Conservation (phyloP, 1,284 basidiomycete genomes). For the Rhizoctonia solani region DNA sequence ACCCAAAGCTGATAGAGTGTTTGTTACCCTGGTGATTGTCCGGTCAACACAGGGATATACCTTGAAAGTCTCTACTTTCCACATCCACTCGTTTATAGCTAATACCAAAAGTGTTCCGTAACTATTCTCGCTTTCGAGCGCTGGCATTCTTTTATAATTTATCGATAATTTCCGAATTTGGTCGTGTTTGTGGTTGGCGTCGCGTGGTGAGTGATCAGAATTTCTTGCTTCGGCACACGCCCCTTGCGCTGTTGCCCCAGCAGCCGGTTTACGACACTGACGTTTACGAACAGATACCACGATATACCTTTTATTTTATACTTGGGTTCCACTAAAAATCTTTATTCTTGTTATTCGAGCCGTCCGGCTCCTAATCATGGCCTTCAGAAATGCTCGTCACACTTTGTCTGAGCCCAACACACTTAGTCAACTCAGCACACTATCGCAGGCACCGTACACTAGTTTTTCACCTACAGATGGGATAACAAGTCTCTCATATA, state of each 20-base stretch:
- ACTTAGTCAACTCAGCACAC: background rate
- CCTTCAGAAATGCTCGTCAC: background rate
- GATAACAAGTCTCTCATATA: background rate
- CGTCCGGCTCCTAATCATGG: constrained; percentile 7
- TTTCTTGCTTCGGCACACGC: constrained; percentile 31
- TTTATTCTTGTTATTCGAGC: background rate
- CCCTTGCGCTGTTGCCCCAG: constrained; percentile 11
- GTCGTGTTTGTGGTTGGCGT: constrained; percentile 25
- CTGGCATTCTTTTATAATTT: constrained; percentile 8
- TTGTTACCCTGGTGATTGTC: constrained; percentile 26
- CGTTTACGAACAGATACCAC: constrained; percentile 32
- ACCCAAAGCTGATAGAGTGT: no score
- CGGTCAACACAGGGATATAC: background rate
- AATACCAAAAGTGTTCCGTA: background rate
- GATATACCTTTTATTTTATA: background rate
- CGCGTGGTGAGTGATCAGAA: constrained; percentile 19
- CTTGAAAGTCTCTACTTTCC: background rate
- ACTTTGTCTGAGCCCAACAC: background rate
- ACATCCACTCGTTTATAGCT: constrained; percentile 21
- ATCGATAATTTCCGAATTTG: constrained; percentile 18
- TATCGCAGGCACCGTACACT: constrained; percentile 1
- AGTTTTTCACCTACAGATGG: background rate
- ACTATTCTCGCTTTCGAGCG: background rate
- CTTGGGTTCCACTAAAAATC: background rate
- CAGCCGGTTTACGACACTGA: constrained; percentile 17